Conservation (phyloP, 208 protist genomes). For the Porcisia deanei region DNA sequence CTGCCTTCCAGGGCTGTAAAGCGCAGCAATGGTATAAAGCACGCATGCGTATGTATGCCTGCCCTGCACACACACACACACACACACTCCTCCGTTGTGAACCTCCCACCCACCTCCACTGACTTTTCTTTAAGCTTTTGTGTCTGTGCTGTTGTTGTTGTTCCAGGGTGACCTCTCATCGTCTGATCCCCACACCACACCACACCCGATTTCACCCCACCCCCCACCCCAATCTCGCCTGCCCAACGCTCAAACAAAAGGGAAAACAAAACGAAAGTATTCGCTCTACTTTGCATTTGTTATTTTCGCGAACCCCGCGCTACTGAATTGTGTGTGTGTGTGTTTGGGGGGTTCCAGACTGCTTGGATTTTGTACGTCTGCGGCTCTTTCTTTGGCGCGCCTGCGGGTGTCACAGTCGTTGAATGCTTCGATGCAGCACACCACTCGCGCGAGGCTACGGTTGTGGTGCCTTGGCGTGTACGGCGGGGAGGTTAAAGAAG, state of each 20-base stretch:
- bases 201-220: no score
- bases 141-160: no score
- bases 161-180: no score
- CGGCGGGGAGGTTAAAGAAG: conserved; percentile 32
- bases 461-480: conserved; percentile 27
- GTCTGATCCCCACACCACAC: no score
- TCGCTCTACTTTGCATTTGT: no score
- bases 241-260: no score
- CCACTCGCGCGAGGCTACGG: conserved; percentile 25
- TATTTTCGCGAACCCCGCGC: no score
- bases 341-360: background rate
- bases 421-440: conserved; percentile 31
- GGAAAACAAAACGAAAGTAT: no score
- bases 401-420: background rate
- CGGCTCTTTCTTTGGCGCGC: background rate
- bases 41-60: background rate
- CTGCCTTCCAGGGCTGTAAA: no score
- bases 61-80: background rate
- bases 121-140: background rate
- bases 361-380: background rate
- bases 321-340: no score
- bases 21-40: background rate
- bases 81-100: background rate
- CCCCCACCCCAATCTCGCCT: no score
- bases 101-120: no score